Base-by-base conservation (phyloP, 164 flowering plant genomes). In the Umbilicus rupestris region DNA sequence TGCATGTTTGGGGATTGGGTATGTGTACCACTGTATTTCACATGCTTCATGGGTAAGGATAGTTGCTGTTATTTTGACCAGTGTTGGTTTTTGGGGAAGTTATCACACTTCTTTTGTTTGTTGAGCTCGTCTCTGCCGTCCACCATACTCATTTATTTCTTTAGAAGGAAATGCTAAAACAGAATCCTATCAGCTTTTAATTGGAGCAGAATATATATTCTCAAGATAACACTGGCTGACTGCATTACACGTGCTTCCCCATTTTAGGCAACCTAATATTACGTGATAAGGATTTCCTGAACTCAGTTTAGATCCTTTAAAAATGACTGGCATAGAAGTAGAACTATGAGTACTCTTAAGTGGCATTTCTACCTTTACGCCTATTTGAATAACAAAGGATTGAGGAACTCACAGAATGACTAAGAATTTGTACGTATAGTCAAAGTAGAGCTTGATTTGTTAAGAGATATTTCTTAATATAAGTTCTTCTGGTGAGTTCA, bases 1-100 rank as follows among this genome's bases (percentile, higher is more conserved):
- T 52, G 59, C 31, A n/a, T 52, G 30, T 24, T 52, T 24, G 60
- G 60, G 59, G 16, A 52, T 3, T 52, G 59, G 59, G 59, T 52
- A 3, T 52, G 17, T 28, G 28, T 26, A 26, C 59, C 7, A 26
- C 26, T 5, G 59, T 52, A 26, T 26, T 52, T 28, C 2, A 49
- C 44, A 6, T 26, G 31, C 15, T 26, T 11, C 31, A 24, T 2
- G 10, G 59, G 9, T 10, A 24, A 26, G 59, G 30, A 52, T 26
- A 24, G 59, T 19, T 10, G 20, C 9, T 22, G 31, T 2, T 26
- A 52, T 24, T 24, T 24, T 24, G 31, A 9, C 11, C 1, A 19
- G 31, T 52, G 17, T 52, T 8, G 11, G 31, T 24, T 28, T 26
- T 26, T 24, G 28, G 31, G 59, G 30, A 52, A 24, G 30, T 24